A percentile compares a stretch with the other conserved stretches of the same genome.
Conservation (phyloP, 257 asterid species). For the Petunia axillaris region DNA sequence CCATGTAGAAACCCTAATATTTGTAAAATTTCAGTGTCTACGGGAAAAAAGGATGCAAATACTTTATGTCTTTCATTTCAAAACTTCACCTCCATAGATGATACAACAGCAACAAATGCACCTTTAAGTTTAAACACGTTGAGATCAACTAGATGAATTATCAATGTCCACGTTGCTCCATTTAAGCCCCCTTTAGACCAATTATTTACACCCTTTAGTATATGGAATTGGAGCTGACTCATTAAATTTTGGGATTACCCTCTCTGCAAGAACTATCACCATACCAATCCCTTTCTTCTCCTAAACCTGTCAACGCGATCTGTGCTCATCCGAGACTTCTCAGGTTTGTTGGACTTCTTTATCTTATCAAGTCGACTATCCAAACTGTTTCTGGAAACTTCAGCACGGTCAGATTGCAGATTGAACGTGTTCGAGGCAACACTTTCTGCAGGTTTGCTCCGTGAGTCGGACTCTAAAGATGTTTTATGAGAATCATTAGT, state of each 20-base stretch:
- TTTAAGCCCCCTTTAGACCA: background rate
- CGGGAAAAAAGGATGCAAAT: background rate
- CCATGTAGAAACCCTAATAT: too few species aligned
- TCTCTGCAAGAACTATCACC: conserved; percentile 60
- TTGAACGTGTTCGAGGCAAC: conserved; percentile 46
- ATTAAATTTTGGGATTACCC: conserved; percentile 41
- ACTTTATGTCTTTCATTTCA: background rate
- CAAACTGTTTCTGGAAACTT: conserved; percentile 82
- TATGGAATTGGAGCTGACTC: background rate
- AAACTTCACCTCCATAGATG: background rate
- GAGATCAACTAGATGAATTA: background rate
- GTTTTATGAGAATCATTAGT: conserved; percentile 50
- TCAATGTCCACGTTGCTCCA: background rate
- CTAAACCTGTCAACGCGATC: conserved; percentile 79
- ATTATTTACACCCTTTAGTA: conserved; percentile 36
- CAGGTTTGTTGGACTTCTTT: conserved; percentile 74
- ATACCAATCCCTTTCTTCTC: conserved; percentile 73
- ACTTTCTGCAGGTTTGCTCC: conserved; percentile 47
- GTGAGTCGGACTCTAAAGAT: conserved; percentile 41
- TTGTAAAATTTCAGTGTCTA: background rate
- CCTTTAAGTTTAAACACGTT: conserved; percentile 15
- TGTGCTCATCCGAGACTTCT: conserved; percentile 84
- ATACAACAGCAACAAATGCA: background rate
- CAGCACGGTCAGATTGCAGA: conserved; percentile 63
- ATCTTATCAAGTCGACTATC: conserved; percentile 86